Percentiles rank a stretch among this genome's conserved stretches.
Evolutionary conservation across 129 eudicot species (phyloP).

Genomic region (Escallonia herrerae): DNA sequence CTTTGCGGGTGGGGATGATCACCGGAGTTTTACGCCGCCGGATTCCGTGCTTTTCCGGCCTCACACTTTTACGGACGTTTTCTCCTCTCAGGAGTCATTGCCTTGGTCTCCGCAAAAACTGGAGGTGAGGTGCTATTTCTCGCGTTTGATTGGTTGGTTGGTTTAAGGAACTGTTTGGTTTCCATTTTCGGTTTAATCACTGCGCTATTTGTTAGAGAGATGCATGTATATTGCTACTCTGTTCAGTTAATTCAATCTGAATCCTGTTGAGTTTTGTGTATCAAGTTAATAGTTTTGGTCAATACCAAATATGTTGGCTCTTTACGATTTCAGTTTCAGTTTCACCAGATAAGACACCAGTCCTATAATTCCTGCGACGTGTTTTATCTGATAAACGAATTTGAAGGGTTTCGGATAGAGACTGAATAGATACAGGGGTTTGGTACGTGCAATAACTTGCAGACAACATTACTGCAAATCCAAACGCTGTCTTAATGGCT

Average conservation of each 20-base stretch:
- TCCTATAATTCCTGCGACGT: too few relatives aligned
- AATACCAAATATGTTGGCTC: neutral
- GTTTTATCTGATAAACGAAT: too few relatives aligned
- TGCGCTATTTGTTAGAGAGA: neutral
- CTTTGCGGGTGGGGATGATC: slow-evolving; percentile 8
- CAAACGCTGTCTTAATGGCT: too few relatives aligned
- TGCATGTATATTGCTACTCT: neutral
- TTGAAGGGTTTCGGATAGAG: too few relatives aligned
- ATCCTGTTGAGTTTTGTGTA: neutral
- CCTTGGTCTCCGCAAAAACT: slow-evolving; percentile 30
- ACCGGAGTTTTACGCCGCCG: slow-evolving; percentile 23
- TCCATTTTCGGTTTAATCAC: neutral
- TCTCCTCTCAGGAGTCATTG: slow-evolving; percentile 36
- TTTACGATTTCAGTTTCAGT: too few relatives aligned
- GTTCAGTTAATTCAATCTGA: neutral
- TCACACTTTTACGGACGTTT: slow-evolving; percentile 32
- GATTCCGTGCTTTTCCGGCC: slow-evolving; percentile 31
- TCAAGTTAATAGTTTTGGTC: neutral
- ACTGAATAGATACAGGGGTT: too few relatives aligned
- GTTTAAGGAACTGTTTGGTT: neutral
- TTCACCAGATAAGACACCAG: neutral
- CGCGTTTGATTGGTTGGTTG: neutral
- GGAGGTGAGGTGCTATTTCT: slow-evolving; percentile 17
- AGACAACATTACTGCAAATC: too few relatives aligned
- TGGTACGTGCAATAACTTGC: too few relatives aligned